Conservation (phyloP, 2,329 filamentous ascomycete genomes). For the Pseudogymnoascus sp. region DNA sequence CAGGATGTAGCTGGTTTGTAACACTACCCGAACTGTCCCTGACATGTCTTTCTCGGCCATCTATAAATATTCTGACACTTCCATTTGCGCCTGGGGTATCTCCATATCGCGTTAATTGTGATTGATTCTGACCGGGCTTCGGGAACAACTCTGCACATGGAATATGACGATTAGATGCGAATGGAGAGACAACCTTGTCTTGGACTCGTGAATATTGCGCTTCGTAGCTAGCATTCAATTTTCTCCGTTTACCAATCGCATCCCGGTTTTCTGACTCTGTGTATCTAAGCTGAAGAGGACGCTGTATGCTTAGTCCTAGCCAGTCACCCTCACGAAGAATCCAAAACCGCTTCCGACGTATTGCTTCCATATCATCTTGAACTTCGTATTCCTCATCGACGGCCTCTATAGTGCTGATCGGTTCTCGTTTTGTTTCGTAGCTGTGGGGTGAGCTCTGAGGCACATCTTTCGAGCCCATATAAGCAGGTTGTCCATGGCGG, state of each 20-base stretch:
- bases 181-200: slow-evolving; percentile 18
- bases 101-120: background rate
- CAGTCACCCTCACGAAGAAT: slow-evolving; percentile 26
- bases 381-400: slow-evolving; percentile 7
- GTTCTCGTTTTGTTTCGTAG: background rate
- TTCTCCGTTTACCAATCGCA: slow-evolving; percentile 25
- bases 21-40: slow-evolving; percentile 23
- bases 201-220: slow-evolving; percentile 20
- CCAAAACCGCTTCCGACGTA: slow-evolving; percentile 22
- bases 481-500: background rate
- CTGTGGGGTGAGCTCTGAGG: background rate
- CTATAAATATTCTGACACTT: slow-evolving; percentile 25
- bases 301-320: slow-evolving; percentile 24
- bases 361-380: slow-evolving; percentile 12
- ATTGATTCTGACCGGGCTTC: background rate
- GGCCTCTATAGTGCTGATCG: background rate
- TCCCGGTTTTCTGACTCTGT: slow-evolving; percentile 18
- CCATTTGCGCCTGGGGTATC: background rate
- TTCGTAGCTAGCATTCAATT: slow-evolving; percentile 18
- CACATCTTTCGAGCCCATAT: background rate
- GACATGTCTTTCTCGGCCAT: slow-evolving; percentile 19
- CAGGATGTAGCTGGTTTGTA: slow-evolving; percentile 12
- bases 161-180: background rate
- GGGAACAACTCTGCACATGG: background rate
- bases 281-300: slow-evolving; percentile 21